Percentiles rank a stretch among this genome's conserved stretches.
These are phyloP conservation scores for Chlorella variabilis DNA, from an alignment of 163 green algal species.

Conservation along the genomic window DNA sequence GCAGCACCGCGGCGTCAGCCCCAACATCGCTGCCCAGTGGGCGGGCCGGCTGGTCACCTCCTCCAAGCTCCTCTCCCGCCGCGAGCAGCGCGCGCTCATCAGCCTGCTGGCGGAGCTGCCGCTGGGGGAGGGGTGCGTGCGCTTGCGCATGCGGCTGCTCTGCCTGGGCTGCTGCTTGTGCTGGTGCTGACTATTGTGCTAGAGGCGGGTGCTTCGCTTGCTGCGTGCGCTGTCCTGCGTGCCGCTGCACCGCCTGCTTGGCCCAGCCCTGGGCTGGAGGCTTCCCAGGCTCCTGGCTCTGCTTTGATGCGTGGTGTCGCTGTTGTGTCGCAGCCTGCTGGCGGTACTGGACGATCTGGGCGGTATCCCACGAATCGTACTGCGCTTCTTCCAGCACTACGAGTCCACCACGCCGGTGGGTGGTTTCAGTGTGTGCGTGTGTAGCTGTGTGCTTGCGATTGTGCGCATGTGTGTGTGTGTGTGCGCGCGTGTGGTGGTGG, in stretches of 20 bases:
- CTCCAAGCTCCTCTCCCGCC: slow-evolving; percentile 19
- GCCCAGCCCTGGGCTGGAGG: too few relatives aligned
- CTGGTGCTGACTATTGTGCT: not conserved
- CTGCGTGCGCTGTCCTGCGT: too few relatives aligned
- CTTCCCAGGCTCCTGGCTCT: too few relatives aligned
- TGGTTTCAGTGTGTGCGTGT: not conserved
- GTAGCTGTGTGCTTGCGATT: too few relatives aligned
- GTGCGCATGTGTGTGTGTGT: too few relatives aligned
- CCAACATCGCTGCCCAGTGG: slow-evolving; percentile 50
- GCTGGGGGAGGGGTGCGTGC: not conserved
- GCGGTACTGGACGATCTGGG: slow-evolving; percentile 52
- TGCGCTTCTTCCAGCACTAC: slow-evolving; percentile 64
- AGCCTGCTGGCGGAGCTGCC: slow-evolving; percentile 54
- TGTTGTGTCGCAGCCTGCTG: slow-evolving; percentile 10
- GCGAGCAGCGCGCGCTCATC: slow-evolving; percentile 50
- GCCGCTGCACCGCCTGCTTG: too few relatives aligned
- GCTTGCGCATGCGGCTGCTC: not conserved
- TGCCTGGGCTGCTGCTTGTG: not conserved
- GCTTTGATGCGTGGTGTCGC: too few relatives aligned
- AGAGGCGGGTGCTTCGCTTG: too few relatives aligned
- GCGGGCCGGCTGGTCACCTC: slow-evolving; percentile 55
- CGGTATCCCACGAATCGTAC: slow-evolving; percentile 47
- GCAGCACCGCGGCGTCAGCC: slow-evolving; percentile 45
- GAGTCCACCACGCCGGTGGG: slow-evolving; percentile 22
- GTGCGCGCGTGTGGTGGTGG: slow-evolving; percentile 8